Base-by-base conservation (phyloP, 768 basidiomycete genomes). In the Lactarius akahatsu region DNA sequence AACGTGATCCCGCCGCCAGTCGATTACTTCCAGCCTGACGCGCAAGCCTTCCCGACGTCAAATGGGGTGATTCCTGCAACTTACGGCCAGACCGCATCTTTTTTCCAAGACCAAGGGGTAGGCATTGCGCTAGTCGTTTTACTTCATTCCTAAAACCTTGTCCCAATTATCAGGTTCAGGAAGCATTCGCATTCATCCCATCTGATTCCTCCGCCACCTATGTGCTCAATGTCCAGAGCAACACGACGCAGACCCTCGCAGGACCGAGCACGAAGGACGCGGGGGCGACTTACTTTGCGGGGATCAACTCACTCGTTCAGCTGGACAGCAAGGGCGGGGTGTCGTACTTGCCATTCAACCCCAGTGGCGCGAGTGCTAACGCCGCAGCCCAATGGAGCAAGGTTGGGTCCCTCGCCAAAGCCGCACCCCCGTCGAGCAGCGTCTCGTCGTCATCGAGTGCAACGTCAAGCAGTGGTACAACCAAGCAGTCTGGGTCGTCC, bases 181-280 rank as follows among this genome's bases (percentile, higher is more conserved):
- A 86, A 64, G 86, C 90, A 74, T 88, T 93, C 72, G 89, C 88
- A 2, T 94, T 86, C 77, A 81, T 93, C 66, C 91, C 92, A 23
- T 81, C 87, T 73, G 88, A 93, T 73, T 85, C 85, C 68, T 86
- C 84, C 20, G 79, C 80, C 28, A 87, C 87, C n/a, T 92, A 89
- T 71, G 82, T 93, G 57, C 78, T 91, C 74, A 86, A 91, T 72
- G 88, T 91, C 64, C 80, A 85, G 86, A 82, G 78, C 67, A 92
- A 92, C 77, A 82, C 83, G 9, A 91, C 91, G 2, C 79, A 83
- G 67, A 77, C 79, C 0, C 77, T 91, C 41, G 78, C 83, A 23
- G 88, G 85, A 34, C 90, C 91, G 1, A 72, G 81, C 0, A 76
- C 77, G 34, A 86, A 89, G 72, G 88, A 90, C 73, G 64, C 88